These are phyloP conservation scores for Saccharomycopsis phalli DNA, from an alignment of 1,139 yeast genomes.

Conservation along the genomic window DNA sequence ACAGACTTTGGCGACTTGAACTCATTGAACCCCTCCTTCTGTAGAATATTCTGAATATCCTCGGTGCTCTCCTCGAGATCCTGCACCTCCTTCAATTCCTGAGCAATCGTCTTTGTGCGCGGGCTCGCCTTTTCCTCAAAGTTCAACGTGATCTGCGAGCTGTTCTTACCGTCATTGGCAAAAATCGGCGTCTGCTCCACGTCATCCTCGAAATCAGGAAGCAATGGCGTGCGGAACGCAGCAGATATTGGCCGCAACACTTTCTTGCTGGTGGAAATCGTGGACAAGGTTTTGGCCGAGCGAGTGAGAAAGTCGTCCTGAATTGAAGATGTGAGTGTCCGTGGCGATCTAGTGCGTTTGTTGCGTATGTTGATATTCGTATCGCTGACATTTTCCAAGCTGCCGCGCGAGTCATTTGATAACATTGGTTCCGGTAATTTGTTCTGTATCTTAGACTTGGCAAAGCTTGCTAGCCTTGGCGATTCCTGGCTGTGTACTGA, in stretches of 20 bases:
- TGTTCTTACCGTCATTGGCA: constrained; percentile 13
- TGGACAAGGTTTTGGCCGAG: constrained; percentile 18
- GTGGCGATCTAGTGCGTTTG: constrained; percentile 7
- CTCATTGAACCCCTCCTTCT: constrained; percentile 10
- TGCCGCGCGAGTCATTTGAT: no score
- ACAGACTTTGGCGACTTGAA: constrained; percentile 9
- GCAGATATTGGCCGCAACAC: constrained; percentile 17
- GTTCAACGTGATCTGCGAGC: constrained; percentile 16
- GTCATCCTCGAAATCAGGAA: constrained; percentile 19
- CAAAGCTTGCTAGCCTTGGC: no score
- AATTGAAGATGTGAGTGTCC: constrained; percentile 6
- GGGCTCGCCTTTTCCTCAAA: constrained; percentile 8
- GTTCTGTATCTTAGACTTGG: background rate
- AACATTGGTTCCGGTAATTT: constrained; percentile 5
- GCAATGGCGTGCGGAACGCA: constrained; percentile 17
- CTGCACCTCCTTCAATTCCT: background rate
- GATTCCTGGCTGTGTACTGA: background rate
- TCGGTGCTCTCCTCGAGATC: background rate
- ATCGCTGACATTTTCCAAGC: no score
- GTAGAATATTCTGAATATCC: constrained; percentile 8
- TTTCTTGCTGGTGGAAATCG: constrained; percentile 11
- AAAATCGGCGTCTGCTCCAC: constrained; percentile 17
- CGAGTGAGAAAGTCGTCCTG: constrained; percentile 17
- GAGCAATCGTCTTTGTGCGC: background rate
- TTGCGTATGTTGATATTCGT: background rate